Percentiles rank a stretch among this genome's conserved stretches.
These are phyloP conservation scores for Pyrus hybrid DNA, from an alignment of 331 rosid species.

Conservation along the genomic window DNA sequence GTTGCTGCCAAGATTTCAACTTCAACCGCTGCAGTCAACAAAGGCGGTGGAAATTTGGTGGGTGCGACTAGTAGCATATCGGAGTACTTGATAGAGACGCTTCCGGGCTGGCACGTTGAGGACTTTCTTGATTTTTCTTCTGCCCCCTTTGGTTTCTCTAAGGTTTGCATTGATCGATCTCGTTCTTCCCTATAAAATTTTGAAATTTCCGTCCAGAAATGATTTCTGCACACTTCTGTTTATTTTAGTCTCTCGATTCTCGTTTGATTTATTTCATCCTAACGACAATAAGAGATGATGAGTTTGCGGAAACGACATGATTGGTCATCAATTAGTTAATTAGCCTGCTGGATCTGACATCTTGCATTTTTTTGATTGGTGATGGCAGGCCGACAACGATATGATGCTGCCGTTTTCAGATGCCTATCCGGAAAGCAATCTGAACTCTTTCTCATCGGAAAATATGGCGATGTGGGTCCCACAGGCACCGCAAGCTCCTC, in stretches of 20 bases:
- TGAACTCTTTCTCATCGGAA: constrained; percentile 27
- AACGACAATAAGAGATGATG: too few relatives aligned
- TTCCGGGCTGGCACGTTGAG: constrained; percentile 87
- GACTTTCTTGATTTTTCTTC: constrained; percentile 61
- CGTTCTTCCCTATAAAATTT: not conserved
- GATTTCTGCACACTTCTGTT: too few relatives aligned
- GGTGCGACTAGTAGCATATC: constrained; percentile 57
- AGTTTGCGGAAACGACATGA: too few relatives aligned
- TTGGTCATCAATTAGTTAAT: not conserved
- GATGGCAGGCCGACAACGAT: constrained; percentile 39
- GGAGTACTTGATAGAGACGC: constrained; percentile 70
- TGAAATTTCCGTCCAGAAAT: not conserved
- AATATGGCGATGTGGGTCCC: constrained; percentile 65
- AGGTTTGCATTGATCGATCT: constrained; percentile 33
- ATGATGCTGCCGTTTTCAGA: constrained; percentile 16
- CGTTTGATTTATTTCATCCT: too few relatives aligned
- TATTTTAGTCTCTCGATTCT: too few relatives aligned
- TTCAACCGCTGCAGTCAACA: not conserved
- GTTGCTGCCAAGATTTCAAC: constrained; percentile 6
- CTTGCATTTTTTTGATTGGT: not conserved
- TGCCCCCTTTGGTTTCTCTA: constrained; percentile 38
- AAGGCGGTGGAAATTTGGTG: not conserved
- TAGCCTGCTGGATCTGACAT: constrained; percentile 1
- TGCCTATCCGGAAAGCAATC: constrained; percentile 21
- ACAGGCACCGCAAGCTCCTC: constrained; percentile 34